A percentile compares a stretch with the other conserved stretches of the same genome.
Evolutionary conservation across 805 yeast species (phyloP).

Genomic region (Lachancea meyersii): DNA sequence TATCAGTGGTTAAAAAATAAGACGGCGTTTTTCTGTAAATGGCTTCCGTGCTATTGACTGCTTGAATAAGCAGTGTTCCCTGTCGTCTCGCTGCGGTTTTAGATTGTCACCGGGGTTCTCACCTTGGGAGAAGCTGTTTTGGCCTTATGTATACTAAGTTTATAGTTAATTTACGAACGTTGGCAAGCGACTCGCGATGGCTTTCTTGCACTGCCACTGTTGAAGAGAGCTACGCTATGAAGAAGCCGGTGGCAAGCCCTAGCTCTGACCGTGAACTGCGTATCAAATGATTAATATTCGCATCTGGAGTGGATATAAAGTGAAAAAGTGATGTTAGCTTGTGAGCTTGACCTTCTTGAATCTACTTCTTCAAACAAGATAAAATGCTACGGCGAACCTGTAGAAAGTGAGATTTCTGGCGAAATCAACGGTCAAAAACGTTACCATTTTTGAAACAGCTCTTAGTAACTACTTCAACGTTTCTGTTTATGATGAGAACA

Average conservation of each 20-base stretch:
- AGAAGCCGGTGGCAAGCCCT: neutral
- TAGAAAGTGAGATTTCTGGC: neutral
- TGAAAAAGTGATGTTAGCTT: too few species aligned
- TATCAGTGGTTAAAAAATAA: constrained; percentile 34
- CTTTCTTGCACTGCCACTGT: too few species aligned
- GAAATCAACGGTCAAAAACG: constrained; percentile 2
- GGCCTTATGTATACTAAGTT: neutral
- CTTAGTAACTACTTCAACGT: neutral
- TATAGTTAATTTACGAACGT: neutral
- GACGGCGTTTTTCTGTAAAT: constrained; percentile 1
- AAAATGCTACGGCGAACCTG: too few species aligned
- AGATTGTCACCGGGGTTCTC: neutral
- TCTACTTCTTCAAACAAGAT: too few species aligned
- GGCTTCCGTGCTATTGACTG: constrained; percentile 12
- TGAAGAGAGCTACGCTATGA: too few species aligned
- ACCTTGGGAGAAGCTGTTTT: neutral
- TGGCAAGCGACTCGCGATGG: neutral
- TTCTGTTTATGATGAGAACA: constrained; percentile 34
- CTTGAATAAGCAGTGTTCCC: constrained; percentile 11
- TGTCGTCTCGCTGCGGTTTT: neutral
- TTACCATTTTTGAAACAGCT: neutral
- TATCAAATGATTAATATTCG: neutral
- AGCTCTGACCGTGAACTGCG: neutral
- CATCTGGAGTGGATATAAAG: too few species aligned
- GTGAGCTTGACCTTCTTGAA: too few species aligned